These are phyloP conservation scores for Penicillium fimorum DNA, from an alignment of 495 filamentous ascomycete species.

Conservation along the genomic window DNA sequence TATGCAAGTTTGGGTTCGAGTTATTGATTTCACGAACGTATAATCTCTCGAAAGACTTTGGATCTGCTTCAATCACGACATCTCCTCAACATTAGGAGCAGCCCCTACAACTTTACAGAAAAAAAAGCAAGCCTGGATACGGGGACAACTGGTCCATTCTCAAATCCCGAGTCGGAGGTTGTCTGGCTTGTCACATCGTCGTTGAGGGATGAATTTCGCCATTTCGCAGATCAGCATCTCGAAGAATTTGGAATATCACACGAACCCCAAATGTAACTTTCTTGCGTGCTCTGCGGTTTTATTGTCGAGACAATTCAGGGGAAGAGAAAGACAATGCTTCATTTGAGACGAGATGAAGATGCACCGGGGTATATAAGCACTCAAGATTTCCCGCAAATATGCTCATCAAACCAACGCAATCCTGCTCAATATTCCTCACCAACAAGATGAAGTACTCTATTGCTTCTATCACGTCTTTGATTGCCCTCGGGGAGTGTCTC, in stretches of 20 bases:
- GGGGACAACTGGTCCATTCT: neutral
- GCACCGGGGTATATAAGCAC: constrained; percentile 23
- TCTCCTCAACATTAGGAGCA: constrained; percentile 9
- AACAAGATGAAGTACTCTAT: constrained; percentile 28
- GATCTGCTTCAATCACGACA: constrained; percentile 19
- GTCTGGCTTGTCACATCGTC: neutral
- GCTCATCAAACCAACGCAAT: constrained; percentile 21
- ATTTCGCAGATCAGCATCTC: constrained; percentile 19
- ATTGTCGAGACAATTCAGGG: constrained; percentile 3
- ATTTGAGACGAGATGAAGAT: neutral
- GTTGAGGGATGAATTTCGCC: constrained; percentile 10
- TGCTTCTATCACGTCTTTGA: constrained; percentile 18
- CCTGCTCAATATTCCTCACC: constrained; percentile 2
- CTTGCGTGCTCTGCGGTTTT: constrained; percentile 20
- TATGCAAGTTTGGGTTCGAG: neutral
- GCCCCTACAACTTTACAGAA: neutral
- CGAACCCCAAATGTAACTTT: neutral
- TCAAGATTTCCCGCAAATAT: constrained; percentile 29
- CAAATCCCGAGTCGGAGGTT: neutral
- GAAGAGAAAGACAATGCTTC: neutral
- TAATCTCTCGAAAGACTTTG: neutral
- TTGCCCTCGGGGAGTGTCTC: constrained; percentile 27
- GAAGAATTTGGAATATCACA: constrained; percentile 11
- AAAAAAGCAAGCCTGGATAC: neutral
- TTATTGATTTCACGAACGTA: constrained; percentile 12